Evolutionary conservation across 306 rosid species (phyloP), one percentile per base, ranked within the genome.

Genomic region (Fagus sylvatica): DNA sequence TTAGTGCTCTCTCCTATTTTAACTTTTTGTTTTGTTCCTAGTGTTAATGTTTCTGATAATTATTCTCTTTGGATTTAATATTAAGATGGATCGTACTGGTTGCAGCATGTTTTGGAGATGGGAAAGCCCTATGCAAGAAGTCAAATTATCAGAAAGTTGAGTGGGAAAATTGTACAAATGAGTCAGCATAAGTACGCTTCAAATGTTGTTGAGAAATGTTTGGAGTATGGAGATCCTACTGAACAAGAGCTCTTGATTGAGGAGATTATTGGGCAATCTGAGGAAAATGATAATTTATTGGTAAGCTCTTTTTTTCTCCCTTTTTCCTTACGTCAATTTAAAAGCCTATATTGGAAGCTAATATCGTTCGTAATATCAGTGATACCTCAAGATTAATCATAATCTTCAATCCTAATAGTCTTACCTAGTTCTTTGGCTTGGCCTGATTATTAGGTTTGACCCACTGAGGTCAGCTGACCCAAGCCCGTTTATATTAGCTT

Each of bases 161-260:
- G 73, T 19, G 89, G 91, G 62, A 84, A 70, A 65, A 60, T 91
- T 87, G 91, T 91, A 48, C 83, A 83, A 77, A 65, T 89, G 87
- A 91, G 96, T 75, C 89, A 81, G 85, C 96, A 89, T 84, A 91
- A 93, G 75, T 93, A 85, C 65, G 98, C 97, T 62, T 94, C 98
- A 33, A 92, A 94, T 84, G 98, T 94, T 61, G 80, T 94, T 60
- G 98, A 94, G 81, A 92, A 94, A 82, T 92, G 98, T 83, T 84
- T 94, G 87, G 91, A 88, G 83, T 83, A 85, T 87, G 96, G 94
- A 69, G 91, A 83, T 87, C 61, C 85, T 42, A 37, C 81, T 73
- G 98, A 94, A 48, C 87, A 84, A 60, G 87, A 88, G 60, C 67
- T 87, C 73, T 77, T 94, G 84, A 84, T 92, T 72, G 85, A 80